These are phyloP conservation scores for Aspergillus texensis DNA, from an alignment of 2,329 filamentous ascomycete species.

Conservation along the genomic window DNA sequence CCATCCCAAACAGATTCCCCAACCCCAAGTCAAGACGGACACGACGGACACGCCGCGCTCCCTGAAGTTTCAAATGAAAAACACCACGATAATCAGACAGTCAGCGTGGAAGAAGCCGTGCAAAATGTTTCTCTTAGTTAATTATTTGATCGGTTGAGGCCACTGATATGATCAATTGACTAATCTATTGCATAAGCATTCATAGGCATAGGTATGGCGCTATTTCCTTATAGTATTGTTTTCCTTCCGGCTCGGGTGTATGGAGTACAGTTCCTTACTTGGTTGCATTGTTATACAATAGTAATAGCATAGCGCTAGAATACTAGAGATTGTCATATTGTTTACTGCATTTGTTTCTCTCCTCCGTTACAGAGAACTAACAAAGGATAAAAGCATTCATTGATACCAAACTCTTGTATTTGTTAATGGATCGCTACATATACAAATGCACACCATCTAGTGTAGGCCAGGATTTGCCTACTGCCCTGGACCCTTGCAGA, in stretches of 20 bases:
- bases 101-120: conserved; percentile 39
- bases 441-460: no score
- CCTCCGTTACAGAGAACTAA: neutral
- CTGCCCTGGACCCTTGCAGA: no score
- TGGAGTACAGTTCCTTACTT: neutral
- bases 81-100: conserved; percentile 11
- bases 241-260: neutral
- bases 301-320: conserved; percentile 4
- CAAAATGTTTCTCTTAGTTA: conserved; percentile 32
- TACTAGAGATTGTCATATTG: neutral
- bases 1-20: conserved; percentile 29
- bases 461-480: no score
- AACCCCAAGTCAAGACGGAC: conserved; percentile 5
- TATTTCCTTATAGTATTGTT: neutral
- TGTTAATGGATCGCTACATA: no score
- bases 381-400: neutral
- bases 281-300: neutral
- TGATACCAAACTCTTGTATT: no score
- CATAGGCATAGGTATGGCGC: neutral
- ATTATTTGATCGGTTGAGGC: neutral
- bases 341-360: neutral
- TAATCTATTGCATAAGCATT: neutral
- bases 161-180: neutral
- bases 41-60: neutral
- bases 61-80: conserved; percentile 6